These are phyloP conservation scores for Rosa lucieae DNA, from an alignment of 306 rosid genomes.

Conservation along the genomic window DNA sequence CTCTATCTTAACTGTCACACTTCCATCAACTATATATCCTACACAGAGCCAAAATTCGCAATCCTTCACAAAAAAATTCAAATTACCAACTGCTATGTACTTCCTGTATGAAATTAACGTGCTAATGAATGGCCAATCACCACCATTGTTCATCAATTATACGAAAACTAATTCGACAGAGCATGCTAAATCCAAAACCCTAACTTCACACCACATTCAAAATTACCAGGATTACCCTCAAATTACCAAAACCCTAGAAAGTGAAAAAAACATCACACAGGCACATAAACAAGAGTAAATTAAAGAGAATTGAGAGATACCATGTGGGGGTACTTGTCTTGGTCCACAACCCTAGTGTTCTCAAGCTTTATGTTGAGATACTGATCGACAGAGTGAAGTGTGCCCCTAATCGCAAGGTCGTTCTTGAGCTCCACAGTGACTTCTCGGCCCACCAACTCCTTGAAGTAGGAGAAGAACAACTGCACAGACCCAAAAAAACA, in stretches of 20 bases:
- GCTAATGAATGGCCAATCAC: neutral
- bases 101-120: neutral
- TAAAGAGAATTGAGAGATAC: constrained; percentile 29
- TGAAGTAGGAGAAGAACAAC: constrained; percentile 99
- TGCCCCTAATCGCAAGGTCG: constrained; percentile 90
- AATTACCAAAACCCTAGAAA: constrained; percentile 19
- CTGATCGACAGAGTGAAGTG: constrained; percentile 95
- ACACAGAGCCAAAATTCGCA: neutral
- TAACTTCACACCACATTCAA: neutral
- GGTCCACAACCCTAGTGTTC: constrained; percentile 95
- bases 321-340: constrained; percentile 98
- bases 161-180: neutral
- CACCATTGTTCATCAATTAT: neutral
- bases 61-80: neutral
- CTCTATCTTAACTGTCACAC: neutral
- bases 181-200: neutral
- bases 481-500: constrained; percentile 28
- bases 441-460: constrained; percentile 97
- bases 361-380: constrained; percentile 96
- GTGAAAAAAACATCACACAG: neutral
- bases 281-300: neutral
- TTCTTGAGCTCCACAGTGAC: constrained; percentile 97
- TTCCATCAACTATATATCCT: neutral
- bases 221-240: neutral
- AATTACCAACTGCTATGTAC: neutral